Evolutionary conservation across 139 green algal genomes (phyloP), one percentile per base, ranked within the genome.

Genomic region (Pleodorina starrii): DNA sequence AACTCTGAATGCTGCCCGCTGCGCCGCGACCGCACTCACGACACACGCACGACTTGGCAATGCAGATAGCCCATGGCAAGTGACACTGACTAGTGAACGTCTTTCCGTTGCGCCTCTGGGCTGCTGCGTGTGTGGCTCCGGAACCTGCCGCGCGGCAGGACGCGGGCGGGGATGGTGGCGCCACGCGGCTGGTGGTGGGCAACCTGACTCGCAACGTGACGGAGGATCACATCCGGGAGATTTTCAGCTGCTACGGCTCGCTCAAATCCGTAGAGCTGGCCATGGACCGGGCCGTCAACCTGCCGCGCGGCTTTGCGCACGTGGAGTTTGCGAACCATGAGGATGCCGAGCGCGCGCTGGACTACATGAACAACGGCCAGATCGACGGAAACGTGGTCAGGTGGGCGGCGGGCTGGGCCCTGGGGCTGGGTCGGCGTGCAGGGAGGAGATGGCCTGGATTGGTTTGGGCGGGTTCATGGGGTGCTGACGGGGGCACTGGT

Each of bases 351-450:
- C 95, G 94, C 76, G 96, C 96, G 0, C 77, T 92, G n/a, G 90
- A 96, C n/a, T 92, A 96, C 91, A 98, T 98, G 96, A 91, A 98
- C 72, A 96, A 94, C 6, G 96, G 93, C 3, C 96, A 98, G 90
- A 92, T 98, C 9, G 96, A 98, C 88, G 96, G 96, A 25, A 97
- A 95, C 75, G 59, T 94, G 0, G 90, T 98, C 40, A 89, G 87
- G 94, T 95, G 75, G 59, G 77, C 36, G 74, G 19, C n/a, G n/a
- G n/a, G n/a, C n/a, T n/a, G n/a, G n/a, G n/a, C n/a, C n/a, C n/a
- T n/a, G n/a, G n/a, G n/a, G n/a, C n/a, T n/a, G n/a, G n/a, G n/a
- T n/a, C n/a, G n/a, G n/a, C n/a, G n/a, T n/a, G n/a, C n/a, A n/a
- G n/a, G n/a, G n/a, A n/a, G n/a, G n/a, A n/a, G n/a, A n/a, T n/a